phyloP scores from a whole-genome alignment of 306 rosid species.

The Lathyrus oleraceus region DNA sequence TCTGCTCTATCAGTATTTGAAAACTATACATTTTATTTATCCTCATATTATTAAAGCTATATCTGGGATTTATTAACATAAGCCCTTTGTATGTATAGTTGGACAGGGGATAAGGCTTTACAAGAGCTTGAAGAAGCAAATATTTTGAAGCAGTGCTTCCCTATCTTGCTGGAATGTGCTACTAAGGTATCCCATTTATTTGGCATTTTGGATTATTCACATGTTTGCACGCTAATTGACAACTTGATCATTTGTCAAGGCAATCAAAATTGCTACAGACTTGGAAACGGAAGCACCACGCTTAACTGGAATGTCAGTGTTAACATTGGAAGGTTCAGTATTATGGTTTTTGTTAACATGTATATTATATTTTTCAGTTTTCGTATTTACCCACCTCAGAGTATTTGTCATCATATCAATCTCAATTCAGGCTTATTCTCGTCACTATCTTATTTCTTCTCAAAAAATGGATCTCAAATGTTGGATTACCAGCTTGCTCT shows the following conservation, averaged over 20 bases:
- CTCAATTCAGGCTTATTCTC: slow-evolving; percentile 75
- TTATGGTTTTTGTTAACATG: slow-evolving; percentile 23
- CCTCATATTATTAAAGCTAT: slow-evolving; percentile 8
- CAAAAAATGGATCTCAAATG: slow-evolving; percentile 85
- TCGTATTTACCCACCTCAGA: slow-evolving; percentile 19
- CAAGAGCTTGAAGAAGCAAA: slow-evolving; percentile 88
- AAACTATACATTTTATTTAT: slow-evolving; percentile 1
- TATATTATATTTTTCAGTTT: slow-evolving; percentile 25
- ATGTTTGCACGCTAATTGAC: slow-evolving; percentile 28
- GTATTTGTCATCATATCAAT: slow-evolving; percentile 33
- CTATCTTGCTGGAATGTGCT: slow-evolving; percentile 84
- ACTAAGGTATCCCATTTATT: slow-evolving; percentile 60
- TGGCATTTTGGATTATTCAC: slow-evolving; percentile 31
- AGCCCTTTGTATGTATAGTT: slow-evolving; percentile 51
- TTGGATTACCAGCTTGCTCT: slow-evolving; percentile 88
- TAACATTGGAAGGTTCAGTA: slow-evolving; percentile 76
- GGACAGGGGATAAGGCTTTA: slow-evolving; percentile 90
- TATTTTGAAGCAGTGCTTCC: slow-evolving; percentile 77
- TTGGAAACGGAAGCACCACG: slow-evolving; percentile 55
- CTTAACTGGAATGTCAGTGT: slow-evolving; percentile 81
- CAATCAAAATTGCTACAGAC: slow-evolving; percentile 81
- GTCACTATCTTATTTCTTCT: slow-evolving; percentile 84
- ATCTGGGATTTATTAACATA: slow-evolving; percentile 15
- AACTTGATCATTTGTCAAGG: slow-evolving; percentile 52
- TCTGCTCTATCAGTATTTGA: slow-evolving; percentile 18